phyloP scores from a whole-genome alignment of 2,329 filamentous ascomycete genomes.

The Colletotrichum filicis region DNA sequence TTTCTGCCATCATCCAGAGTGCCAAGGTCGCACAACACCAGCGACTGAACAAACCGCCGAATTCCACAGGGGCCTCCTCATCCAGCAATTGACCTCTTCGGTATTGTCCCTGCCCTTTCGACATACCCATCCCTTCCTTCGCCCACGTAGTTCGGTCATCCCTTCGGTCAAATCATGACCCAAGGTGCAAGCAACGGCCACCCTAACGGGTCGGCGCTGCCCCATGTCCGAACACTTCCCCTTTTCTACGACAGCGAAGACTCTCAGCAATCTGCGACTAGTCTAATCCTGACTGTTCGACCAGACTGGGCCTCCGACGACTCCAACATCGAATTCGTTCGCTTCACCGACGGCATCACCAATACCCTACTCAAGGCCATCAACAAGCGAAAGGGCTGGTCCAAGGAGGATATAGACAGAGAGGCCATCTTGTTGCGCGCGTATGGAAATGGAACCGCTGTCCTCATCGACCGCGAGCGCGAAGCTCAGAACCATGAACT shows the following conservation, averaged over 20 bases:
- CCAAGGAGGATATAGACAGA: slow-evolving; percentile 81
- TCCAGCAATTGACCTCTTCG: slow-evolving; percentile 21
- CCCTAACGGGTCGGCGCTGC: slow-evolving; percentile 50
- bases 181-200: slow-evolving; percentile 41
- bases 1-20: neutral
- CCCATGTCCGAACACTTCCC: slow-evolving; percentile 72
- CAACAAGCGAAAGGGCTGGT: slow-evolving; percentile 73
- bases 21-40: neutral
- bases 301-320: slow-evolving; percentile 84
- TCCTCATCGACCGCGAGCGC: slow-evolving; percentile 95
- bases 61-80: neutral
- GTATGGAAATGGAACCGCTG: slow-evolving; percentile 93
- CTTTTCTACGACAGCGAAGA: slow-evolving; percentile 82
- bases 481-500: slow-evolving; percentile 84
- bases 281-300: slow-evolving; percentile 81
- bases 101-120: slow-evolving; percentile 26
- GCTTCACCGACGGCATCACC: slow-evolving; percentile 98
- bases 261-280: slow-evolving; percentile 81
- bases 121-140: neutral
- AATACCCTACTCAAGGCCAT: slow-evolving; percentile 89
- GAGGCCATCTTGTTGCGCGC: slow-evolving; percentile 91
- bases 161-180: slow-evolving; percentile 29
- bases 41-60: neutral
- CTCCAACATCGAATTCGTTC: slow-evolving; percentile 83
- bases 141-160: neutral